Evolutionary conservation across 352 stramenopile genomes (phyloP), one percentile per base, ranked within the genome.

Genomic region (Phytophthora cactorum): DNA sequence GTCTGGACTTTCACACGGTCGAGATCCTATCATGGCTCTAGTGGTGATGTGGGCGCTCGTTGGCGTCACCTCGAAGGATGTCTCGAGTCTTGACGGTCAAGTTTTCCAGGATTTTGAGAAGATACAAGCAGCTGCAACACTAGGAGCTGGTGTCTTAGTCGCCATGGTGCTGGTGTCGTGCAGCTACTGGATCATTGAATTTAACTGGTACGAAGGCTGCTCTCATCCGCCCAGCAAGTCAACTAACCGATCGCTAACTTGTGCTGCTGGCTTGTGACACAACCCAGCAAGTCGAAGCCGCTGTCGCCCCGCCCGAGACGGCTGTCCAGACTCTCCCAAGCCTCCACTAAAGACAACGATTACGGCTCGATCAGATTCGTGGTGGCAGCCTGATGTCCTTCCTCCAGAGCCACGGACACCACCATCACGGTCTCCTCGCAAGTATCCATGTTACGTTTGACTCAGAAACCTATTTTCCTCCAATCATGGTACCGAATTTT

Each of bases 11-110:
- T 68, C 77, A n/a, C 77, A 84, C 34, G 84, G 78, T 15, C 62
- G 76, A 11, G 81, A 92, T 52, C 72, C 82, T 1, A 65, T 90
- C 34, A 77, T 92, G 59, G 77, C 77, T 4, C 49, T 89, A 11
- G 81, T 90, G 8, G 70, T 74, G 4, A 69, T 57, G 32, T 92
- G 81, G 82, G 54, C 76, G 46, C 73, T 90, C 15, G 41, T 88
- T 10, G 77, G 70, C 28, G 64, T 92, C 54, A 79, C 75, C 1
- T 70, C 70, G 22, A 88, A 88, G 57, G 63, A 82, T 44, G 39
- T 63, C 22, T 61, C 63, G 0, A 51, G 38, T 12, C 70, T 86
- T 17, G 58, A 68, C 15, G 22, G 43, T 6, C 31, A 63, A 39
- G 41, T 72, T 12, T 47, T 57, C 1, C 63, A 78, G 22, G 75